Conservation (phyloP, 164 flowering plant species). For the Brasenia schreberi region DNA sequence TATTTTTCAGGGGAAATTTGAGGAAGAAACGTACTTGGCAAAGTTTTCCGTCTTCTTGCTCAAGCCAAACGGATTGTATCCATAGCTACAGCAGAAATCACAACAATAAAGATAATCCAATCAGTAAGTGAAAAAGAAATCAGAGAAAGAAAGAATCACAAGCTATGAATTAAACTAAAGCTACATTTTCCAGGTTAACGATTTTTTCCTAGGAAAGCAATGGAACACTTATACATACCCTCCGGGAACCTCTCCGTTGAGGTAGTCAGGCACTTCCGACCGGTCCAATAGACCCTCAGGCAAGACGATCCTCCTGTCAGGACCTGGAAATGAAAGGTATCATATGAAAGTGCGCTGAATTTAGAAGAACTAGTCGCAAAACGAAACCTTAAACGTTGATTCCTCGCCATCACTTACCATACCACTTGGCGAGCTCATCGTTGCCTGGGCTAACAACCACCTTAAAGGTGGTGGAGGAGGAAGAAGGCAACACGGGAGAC, state of each 20-base stretch:
- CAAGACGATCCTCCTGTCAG: slow-evolving; percentile 93
- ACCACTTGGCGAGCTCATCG: slow-evolving; percentile 99
- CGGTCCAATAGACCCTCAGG: slow-evolving; percentile 92
- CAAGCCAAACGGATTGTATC: slow-evolving; percentile 96
- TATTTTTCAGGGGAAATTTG: too few relatives aligned
- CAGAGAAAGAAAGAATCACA: too few relatives aligned
- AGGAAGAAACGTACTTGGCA: slow-evolving; percentile 43
- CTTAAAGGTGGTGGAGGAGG: slow-evolving; percentile 42
- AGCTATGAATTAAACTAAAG: slow-evolving; percentile 9
- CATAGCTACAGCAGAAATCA: slow-evolving; percentile 50
- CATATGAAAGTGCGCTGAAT: slow-evolving; percentile 41
- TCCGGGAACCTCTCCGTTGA: slow-evolving; percentile 96
- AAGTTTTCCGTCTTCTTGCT: slow-evolving; percentile 94
- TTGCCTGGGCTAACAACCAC: slow-evolving; percentile 35
- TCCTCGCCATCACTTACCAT: slow-evolving; percentile 39
- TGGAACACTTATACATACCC: slow-evolving; percentile 40
- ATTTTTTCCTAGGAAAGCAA: slow-evolving; percentile 61
- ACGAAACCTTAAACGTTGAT: background rate
- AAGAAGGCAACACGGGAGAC: slow-evolving; percentile 25
- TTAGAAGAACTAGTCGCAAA: slow-evolving; percentile 15
- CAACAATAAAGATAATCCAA: too few relatives aligned
- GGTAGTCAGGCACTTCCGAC: slow-evolving; percentile 85
- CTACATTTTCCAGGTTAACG: slow-evolving; percentile 44
- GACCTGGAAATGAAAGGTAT: slow-evolving; percentile 25
- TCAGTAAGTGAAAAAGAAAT: too few relatives aligned